Evolutionary conservation across 2,329 filamentous ascomycete genomes (phyloP).

Genomic region (Scedosporium minutisporum): DNA sequence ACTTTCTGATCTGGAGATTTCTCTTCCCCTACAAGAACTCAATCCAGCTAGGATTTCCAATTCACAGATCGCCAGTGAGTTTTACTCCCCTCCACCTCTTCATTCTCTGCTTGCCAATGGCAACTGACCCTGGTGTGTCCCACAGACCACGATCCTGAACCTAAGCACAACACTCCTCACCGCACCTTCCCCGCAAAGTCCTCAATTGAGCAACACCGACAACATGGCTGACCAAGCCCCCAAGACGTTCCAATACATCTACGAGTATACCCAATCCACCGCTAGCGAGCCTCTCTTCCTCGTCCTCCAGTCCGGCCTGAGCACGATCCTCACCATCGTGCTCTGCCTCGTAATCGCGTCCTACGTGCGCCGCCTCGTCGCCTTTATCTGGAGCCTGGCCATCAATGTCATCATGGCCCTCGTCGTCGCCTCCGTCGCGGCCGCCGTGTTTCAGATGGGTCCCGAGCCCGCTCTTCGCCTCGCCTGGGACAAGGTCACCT

Average conservation of each 20-base stretch:
- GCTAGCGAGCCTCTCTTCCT: constrained; percentile 15
- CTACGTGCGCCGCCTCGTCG: constrained; percentile 60
- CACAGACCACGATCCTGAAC: not conserved
- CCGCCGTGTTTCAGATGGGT: constrained; percentile 56
- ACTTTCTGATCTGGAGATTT: too few species aligned
- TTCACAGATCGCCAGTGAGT: not conserved
- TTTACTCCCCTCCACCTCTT: not conserved
- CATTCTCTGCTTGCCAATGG: not conserved
- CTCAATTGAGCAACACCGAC: not conserved
- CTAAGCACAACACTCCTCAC: not conserved
- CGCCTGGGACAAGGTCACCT: not conserved
- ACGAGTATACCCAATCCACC: constrained; percentile 14
- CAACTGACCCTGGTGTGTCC: not conserved
- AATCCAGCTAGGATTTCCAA: not conserved
- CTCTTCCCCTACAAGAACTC: too few species aligned
- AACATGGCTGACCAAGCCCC: not conserved
- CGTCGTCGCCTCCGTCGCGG: constrained; percentile 39
- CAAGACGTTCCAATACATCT: constrained; percentile 18
- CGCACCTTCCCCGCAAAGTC: not conserved
- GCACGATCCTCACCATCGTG: constrained; percentile 37
- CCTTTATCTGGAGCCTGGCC: constrained; percentile 66
- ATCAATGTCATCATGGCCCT: constrained; percentile 57
- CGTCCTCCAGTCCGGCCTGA: constrained; percentile 29
- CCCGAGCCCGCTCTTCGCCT: constrained; percentile 35
- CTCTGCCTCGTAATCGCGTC: constrained; percentile 48